Evolutionary conservation across 2,329 filamentous ascomycete species (phyloP).

Genomic region (Waltergamsia citrina): DNA sequence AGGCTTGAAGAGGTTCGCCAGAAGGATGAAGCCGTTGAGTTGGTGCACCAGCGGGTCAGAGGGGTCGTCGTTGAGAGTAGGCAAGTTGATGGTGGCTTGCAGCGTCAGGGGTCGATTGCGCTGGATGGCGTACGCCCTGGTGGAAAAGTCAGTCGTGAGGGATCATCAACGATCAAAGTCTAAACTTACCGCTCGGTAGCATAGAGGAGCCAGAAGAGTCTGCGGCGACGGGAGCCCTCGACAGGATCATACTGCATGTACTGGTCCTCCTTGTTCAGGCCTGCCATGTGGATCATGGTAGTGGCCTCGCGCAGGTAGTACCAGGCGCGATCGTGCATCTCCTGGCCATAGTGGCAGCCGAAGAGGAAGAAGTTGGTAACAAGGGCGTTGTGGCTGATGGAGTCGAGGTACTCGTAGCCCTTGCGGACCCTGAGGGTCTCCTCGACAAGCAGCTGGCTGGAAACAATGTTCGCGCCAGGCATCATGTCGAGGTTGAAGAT

Average conservation of each 20-base stretch:
- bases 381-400: constrained; percentile 45
- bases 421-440: constrained; percentile 58
- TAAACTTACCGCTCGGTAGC: constrained; percentile 54
- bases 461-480: constrained; percentile 50
- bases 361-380: constrained; percentile 76
- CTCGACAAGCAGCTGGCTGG: constrained; percentile 57
- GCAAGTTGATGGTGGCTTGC: constrained; percentile 58
- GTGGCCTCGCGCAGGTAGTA: constrained; percentile 70
- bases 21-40: constrained; percentile 45
- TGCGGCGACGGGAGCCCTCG: constrained; percentile 53
- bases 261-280: constrained; percentile 52
- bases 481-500: constrained; percentile 46
- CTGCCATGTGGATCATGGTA: constrained; percentile 54
- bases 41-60: constrained; percentile 43
- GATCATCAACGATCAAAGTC: constrained; percentile 1
- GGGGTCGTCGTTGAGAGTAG: constrained; percentile 51
- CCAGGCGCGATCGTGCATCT: constrained; percentile 70
- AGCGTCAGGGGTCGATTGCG: constrained; percentile 61
- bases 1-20: constrained; percentile 54
- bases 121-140: constrained; percentile 60
- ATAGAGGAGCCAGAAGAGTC: constrained; percentile 66
- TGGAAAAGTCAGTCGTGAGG: constrained; percentile 2
- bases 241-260: constrained; percentile 49
- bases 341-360: constrained; percentile 60
- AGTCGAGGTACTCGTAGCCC: constrained; percentile 49